phyloP scores from a whole-genome alignment of 106 monocot species.

The Apostasia ramifera region DNA sequence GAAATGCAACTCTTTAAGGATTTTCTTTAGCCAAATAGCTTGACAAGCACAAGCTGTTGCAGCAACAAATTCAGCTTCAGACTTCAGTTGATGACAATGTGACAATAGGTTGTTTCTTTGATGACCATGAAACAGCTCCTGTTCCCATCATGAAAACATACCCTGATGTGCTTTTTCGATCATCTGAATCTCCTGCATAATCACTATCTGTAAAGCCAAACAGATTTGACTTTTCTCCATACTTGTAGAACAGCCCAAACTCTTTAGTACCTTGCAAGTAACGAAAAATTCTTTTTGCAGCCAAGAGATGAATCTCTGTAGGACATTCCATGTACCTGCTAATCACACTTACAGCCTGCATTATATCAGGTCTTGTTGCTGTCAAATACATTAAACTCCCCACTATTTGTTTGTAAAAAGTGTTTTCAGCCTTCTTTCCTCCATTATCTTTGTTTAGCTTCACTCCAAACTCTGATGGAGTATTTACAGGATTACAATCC shows the following conservation, averaged over 20 bases:
- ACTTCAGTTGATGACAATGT: background rate
- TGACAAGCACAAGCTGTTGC: constrained; percentile 7
- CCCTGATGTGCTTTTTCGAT: constrained; percentile 11
- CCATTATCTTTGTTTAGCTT: constrained; percentile 14
- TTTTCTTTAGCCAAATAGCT: background rate
- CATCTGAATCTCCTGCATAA: constrained; percentile 12
- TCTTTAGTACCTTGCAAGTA: constrained; percentile 11
- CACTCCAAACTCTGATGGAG: constrained; percentile 4
- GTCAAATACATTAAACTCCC: constrained; percentile 25
- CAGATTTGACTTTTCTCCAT: constrained; percentile 10
- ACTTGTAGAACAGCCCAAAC: constrained; percentile 16
- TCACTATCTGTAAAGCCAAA: constrained; percentile 20
- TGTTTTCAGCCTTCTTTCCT: constrained; percentile 12
- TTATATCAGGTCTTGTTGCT: constrained; percentile 26
- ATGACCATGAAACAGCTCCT: constrained; percentile 11
- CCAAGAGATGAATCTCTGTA: constrained; percentile 7
- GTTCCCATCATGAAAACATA: constrained; percentile 11
- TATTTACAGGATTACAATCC: constrained; percentile 19
- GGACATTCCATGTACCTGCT: constrained; percentile 19
- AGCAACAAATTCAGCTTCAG: constrained; percentile 2
- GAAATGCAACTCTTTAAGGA: background rate
- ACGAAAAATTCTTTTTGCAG: too few relatives aligned
- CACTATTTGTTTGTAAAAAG: constrained; percentile 21
- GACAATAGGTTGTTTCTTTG: background rate
- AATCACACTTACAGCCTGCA: constrained; percentile 12